Conservation (phyloP, 805 yeast genomes). For the Millerozyma miso region DNA sequence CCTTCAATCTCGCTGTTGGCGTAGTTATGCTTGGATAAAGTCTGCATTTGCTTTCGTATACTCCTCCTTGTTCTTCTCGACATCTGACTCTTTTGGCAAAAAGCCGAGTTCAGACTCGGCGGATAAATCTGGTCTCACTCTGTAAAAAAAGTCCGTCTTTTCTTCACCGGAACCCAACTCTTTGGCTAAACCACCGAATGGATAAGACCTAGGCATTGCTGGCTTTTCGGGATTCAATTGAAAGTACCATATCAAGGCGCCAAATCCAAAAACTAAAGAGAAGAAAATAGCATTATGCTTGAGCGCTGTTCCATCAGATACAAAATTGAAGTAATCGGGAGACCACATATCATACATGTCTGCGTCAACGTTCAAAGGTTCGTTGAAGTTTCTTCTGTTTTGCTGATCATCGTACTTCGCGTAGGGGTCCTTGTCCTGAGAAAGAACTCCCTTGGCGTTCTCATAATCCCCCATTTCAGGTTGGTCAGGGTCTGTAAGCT, state of each 20-base stretch:
- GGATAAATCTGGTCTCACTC: slow-evolving; percentile 35
- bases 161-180: slow-evolving; percentile 62
- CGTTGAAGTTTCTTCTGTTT: slow-evolving; percentile 71
- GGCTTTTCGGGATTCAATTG: slow-evolving; percentile 59
- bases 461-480: slow-evolving; percentile 59
- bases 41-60: slow-evolving; percentile 35
- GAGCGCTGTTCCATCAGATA: slow-evolving; percentile 58
- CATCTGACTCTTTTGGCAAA: slow-evolving; percentile 27
- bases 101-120: slow-evolving; percentile 36
- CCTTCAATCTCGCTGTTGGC: background rate
- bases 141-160: slow-evolving; percentile 41
- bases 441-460: slow-evolving; percentile 51
- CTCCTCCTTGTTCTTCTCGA: slow-evolving; percentile 24
- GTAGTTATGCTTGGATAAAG: slow-evolving; percentile 25
- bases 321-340: slow-evolving; percentile 66
- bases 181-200: slow-evolving; percentile 69
- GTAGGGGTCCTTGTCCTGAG: slow-evolving; percentile 68
- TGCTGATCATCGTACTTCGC: slow-evolving; percentile 75
- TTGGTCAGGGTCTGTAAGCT: slow-evolving; percentile 36
- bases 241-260: slow-evolving; percentile 38
- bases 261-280: slow-evolving; percentile 39
- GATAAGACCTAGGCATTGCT: slow-evolving; percentile 72
- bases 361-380: slow-evolving; percentile 66
- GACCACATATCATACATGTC: slow-evolving; percentile 83
- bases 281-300: slow-evolving; percentile 52